Evolutionary conservation across 371 early-diverging fungal species (phyloP), one percentile per base, ranked within the genome.

Genomic region (Haplosporangium sp.): DNA sequence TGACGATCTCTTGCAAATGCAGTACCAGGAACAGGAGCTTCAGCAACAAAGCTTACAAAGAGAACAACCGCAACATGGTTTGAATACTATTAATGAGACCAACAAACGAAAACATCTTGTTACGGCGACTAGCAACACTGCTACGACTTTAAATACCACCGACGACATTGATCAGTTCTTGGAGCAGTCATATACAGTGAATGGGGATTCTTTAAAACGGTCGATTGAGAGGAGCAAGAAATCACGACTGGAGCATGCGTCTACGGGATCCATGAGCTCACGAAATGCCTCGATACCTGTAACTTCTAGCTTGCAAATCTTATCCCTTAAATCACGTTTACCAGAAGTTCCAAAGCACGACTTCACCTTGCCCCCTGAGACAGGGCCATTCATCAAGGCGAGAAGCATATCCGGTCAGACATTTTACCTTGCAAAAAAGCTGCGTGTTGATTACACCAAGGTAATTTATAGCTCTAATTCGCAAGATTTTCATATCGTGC

Each of bases 311-410:
- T 3, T 40, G 59, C 48, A 38, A 5, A 42, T 20, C 20, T 17
- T 61, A n/a, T 35, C 61, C 4, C 63, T 20, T 17, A 47, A 37
- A 34, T 2, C 58, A 8, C 53, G 40, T 13, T 48, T 47, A 13
- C 69, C 67, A 8, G 81, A 61, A n/a, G 42, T 39, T 13, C 67
- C 63, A 40, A 73, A 63, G 60, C 61, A 71, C 40, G 74, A 79
- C 50, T 79, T 74, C 44, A 61, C 71, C 2, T 67, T 79, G n/a
- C 81, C 81, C 1, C 81, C 74, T 15, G 74, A 52, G 44, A 79
- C 74, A 4, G 81, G 81, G 57, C 44, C 74, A 2, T 79, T 74
- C 47, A 74, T 79, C 62, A 74, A 58, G 11, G 74, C 81, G 11
- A 79, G 45, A 40, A 74, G 58, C 42, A 48, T 52, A 19, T 59